Evolutionary conservation across 1,284 basidiomycete species (phyloP), one percentile per base, ranked within the genome.

Genomic region (Puccinia novopanici): DNA sequence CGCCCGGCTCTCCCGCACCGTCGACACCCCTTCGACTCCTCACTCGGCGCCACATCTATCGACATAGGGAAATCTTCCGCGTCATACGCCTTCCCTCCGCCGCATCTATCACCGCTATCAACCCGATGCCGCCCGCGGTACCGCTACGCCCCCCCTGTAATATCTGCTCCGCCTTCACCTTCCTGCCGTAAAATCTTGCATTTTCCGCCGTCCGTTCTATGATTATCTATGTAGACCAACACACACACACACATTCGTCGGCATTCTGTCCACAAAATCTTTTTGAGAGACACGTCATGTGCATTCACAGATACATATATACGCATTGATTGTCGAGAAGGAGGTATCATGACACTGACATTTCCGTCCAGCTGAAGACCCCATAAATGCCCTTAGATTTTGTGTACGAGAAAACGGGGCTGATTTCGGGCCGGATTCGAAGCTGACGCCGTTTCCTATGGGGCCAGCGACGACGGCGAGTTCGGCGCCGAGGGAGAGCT

Each of bases 361-460:
- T 83, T 84, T 0, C 86, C 85, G 34, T 85, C 85, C 5, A 87
- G 81, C 76, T 86, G 84, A 0, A 86, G 42, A 0, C 85, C 86
- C 82, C 85, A 72, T 86, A 86, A 73, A 85, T 81, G 5, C 84
- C 85, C 80, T 86, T 86, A 54, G 83, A 84, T 82, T 87, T 86
- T 63, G 83, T 79, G 74, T 87, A 87, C 0, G 83, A 83, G 83
- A 85, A 86, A 45, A 84, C 83, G 2, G 85, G 81, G 70, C 82
- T 73, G 0, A 82, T 83, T 48, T 86, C 83, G 9, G 71, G 3
- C 83, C 82, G 0, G 83, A 81, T 30, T 86, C 85, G 2, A 87
- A 68, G 81, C 82, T 82, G 8, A 84, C 83, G 1, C 85, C 86
- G 57, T 84, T 85, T n/a, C 86, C 86, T 13, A 86, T 83, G 0